Evolutionary conservation across 2,329 filamentous ascomycete species (phyloP), one percentile per base, ranked within the genome.

Genomic region (Chlorencoelia australis): DNA sequence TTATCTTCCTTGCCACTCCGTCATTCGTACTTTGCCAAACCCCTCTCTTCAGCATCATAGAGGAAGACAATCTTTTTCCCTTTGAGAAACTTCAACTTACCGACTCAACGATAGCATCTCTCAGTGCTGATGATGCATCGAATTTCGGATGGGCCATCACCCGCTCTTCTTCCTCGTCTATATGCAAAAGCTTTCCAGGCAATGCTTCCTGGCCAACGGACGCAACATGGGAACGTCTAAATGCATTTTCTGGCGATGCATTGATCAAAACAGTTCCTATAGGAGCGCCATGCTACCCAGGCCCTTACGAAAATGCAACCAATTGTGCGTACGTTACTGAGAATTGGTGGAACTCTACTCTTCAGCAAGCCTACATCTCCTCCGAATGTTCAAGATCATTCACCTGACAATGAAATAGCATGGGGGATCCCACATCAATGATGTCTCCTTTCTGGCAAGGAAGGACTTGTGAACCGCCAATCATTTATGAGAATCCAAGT

Each of bases 361-460:
- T 61, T 39, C 60, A 66, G 54, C 49, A 52, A 33, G 45, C 40
- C 11, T 19, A n/a, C 21, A 5, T 32, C 6, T 21, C 15, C 10
- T n/a, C n/a, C n/a, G n/a, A n/a, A n/a, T n/a, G n/a, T n/a, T n/a
- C n/a, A n/a, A n/a, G n/a, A n/a, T n/a, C n/a, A n/a, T n/a, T n/a
- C n/a, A n/a, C n/a, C n/a, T n/a, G n/a, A n/a, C n/a, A n/a, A n/a
- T n/a, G n/a, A 17, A 5, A 18, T 19, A 24, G 22, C n/a, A n/a
- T 24, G 20, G 13, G 22, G 62, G 45, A 53, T 29, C 49, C 46
- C 59, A 68, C 39, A 65, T 60, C 52, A 56, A 61, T 46, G 63
- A 70, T 51, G 63, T 63, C 51, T 60, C 66, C 21, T 67, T 64
- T 53, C 53, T 71, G 30, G 64, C 65, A 22, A 48, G 44, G 50